These are phyloP conservation scores for Diaporthe sp. DNA, from an alignment of 2,329 filamentous ascomycete species.

Conservation along the genomic window DNA sequence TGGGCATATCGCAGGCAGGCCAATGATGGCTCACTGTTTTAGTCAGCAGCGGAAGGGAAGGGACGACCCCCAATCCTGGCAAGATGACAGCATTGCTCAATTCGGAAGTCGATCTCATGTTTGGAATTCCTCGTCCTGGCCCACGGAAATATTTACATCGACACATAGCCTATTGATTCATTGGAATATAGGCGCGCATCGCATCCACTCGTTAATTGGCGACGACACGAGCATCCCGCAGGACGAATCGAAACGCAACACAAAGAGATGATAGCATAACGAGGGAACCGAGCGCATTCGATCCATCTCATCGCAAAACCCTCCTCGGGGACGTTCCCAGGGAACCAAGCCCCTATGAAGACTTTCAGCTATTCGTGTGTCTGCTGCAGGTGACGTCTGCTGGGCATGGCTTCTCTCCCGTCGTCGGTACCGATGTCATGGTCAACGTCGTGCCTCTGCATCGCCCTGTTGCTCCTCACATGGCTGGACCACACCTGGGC, in stretches of 20 bases:
- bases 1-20: not conserved
- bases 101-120: conserved; percentile 10
- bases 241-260: not conserved
- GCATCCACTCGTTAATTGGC: not conserved
- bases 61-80: conserved; percentile 7
- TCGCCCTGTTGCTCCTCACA: conserved; percentile 50
- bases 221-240: not conserved
- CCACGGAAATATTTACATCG: not conserved
- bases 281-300: not conserved
- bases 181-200: not conserved
- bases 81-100: conserved; percentile 40
- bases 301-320: not conserved
- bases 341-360: conserved; percentile 35
- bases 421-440: conserved; percentile 11
- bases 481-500: conserved; percentile 56
- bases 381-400: conserved; percentile 55
- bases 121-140: not conserved
- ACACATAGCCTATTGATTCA: not conserved
- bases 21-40: not conserved
- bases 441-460: conserved; percentile 40
- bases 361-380: conserved; percentile 30
- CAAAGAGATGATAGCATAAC: conserved; percentile 12
- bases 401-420: conserved; percentile 46
- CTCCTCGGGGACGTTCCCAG: conserved; percentile 29
- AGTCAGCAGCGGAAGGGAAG: conserved; percentile 13